Percentiles rank a stretch among this genome's conserved stretches.
Conservation (phyloP, 2,329 filamentous ascomycete species). For the Alternaria longipes region DNA sequence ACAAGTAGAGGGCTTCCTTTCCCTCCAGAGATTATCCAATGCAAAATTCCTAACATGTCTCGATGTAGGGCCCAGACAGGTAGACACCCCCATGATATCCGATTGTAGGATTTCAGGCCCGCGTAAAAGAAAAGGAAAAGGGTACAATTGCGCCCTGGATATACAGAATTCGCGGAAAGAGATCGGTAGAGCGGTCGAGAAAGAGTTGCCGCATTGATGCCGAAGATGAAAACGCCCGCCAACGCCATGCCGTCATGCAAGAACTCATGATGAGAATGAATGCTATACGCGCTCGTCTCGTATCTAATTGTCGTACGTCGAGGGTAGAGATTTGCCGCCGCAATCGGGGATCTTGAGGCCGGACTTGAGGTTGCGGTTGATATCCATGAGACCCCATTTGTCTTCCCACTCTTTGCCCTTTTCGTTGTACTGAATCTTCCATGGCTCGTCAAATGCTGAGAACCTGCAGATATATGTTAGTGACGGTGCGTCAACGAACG, state of each 20-base stretch:
- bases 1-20: background rate
- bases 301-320: conserved; percentile 11
- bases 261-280: conserved; percentile 18
- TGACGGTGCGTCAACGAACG: background rate
- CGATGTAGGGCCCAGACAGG: background rate
- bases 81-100: background rate
- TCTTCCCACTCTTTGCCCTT: conserved; percentile 82
- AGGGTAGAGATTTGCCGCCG: conserved; percentile 68
- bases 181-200: conserved; percentile 11
- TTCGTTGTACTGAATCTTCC: conserved; percentile 82
- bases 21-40: conserved; percentile 12
- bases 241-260: conserved; percentile 40
- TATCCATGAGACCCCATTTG: conserved; percentile 92
- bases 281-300: conserved; percentile 10
- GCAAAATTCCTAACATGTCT: conserved; percentile 11
- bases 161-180: conserved; percentile 16
- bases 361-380: conserved; percentile 81
- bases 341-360: conserved; percentile 90
- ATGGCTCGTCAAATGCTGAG: conserved; percentile 94
- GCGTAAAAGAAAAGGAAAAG: background rate
- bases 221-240: conserved; percentile 26
- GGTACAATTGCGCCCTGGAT: conserved; percentile 21
- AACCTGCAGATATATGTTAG: conserved; percentile 64
- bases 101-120: background rate
- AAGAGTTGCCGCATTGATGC: conserved; percentile 20